Evolutionary conservation across 78 protist genomes (phyloP), one percentile per base, ranked within the genome.

Genomic region (Speleostelium caveatum): DNA sequence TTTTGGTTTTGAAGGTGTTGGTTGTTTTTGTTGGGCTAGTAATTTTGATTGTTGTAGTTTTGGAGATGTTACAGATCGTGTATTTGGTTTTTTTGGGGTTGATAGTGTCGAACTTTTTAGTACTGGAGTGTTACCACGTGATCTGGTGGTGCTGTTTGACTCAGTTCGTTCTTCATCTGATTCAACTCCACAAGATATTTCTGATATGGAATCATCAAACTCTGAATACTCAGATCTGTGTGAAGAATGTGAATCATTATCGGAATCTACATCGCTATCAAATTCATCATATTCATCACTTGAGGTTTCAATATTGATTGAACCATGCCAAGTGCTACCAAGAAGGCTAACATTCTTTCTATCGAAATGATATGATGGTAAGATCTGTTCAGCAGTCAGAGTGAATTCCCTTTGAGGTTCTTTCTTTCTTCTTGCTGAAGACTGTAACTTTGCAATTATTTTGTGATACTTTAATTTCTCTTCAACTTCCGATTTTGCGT

Each of bases 251-350:
- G 22, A 26, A 17, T 59, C 72, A 74, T 61, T 59, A 19, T 30
- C 33, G 19, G 62, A 33, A 6, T 71, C 42, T 7, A 53, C 55
- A 19, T 58, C 45, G 38, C 38, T 26, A 39, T 69, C 58, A 10
- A 45, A 55, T 24, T 69, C 32, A 22, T 69, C 75, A 41, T 39
- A 51, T 12, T 51, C 86, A 2, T 76, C 73, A 38, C 35, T 36
- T 12, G 5, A 5, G 24, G 33, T 59, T 12, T 65, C 66, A 21
- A 51, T n/a, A 42, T 72, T 33, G 17, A 72, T 28, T 51, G 33
- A 28, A 72, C 91, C 91, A 59, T 83, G 14, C 91, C 91, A 83
- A 21, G 91, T 41, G 28, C 45, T 61, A 28, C 91, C 91, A 35
- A 83, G 26, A 8, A 83, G 55, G 12, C 38, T 60, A 22, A 83